phyloP scores from a whole-genome alignment of 2,329 filamentous ascomycete species.

The Aschersonia sp. region DNA sequence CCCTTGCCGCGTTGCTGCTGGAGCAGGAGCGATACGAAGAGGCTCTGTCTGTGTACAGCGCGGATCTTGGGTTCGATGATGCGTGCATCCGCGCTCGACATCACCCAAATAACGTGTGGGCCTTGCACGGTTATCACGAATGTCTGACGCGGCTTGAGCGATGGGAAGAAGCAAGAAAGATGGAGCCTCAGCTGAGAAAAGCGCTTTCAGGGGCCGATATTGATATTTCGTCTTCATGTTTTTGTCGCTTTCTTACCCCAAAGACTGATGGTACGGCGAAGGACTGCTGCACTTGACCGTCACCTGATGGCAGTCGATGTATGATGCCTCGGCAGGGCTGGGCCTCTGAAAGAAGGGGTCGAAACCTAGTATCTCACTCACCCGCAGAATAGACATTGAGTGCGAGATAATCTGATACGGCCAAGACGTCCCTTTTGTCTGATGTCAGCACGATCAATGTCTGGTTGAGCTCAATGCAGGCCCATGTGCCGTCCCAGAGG shows the following conservation, averaged over 20 bases:
- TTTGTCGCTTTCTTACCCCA: conserved; percentile 10
- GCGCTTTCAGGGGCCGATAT: conserved; percentile 44
- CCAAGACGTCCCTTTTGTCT: no score
- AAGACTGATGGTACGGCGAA: background rate
- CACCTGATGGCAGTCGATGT: background rate
- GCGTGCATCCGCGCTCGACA: conserved; percentile 43
- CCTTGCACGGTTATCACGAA: conserved; percentile 55
- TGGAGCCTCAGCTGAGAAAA: conserved; percentile 27
- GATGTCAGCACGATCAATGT: no score
- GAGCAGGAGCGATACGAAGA: conserved; percentile 43
- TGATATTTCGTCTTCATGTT: conserved; percentile 27
- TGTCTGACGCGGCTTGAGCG: conserved; percentile 39
- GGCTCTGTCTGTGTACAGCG: conserved; percentile 37
- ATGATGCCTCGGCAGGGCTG: no score
- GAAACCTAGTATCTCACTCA: no score
- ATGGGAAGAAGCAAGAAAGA: conserved; percentile 17
- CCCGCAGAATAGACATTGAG: no score
- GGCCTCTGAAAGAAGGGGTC: no score
- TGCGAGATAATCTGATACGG: no score
- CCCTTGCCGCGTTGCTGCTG: conserved; percentile 48
- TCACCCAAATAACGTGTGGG: conserved; percentile 60
- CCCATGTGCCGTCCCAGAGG: background rate
- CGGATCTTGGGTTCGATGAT: conserved; percentile 40
- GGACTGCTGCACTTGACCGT: background rate
- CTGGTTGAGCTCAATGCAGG: background rate